These are phyloP conservation scores for Nannizziopsis barbatae DNA, from an alignment of 2,329 filamentous ascomycete species.

Conservation along the genomic window DNA sequence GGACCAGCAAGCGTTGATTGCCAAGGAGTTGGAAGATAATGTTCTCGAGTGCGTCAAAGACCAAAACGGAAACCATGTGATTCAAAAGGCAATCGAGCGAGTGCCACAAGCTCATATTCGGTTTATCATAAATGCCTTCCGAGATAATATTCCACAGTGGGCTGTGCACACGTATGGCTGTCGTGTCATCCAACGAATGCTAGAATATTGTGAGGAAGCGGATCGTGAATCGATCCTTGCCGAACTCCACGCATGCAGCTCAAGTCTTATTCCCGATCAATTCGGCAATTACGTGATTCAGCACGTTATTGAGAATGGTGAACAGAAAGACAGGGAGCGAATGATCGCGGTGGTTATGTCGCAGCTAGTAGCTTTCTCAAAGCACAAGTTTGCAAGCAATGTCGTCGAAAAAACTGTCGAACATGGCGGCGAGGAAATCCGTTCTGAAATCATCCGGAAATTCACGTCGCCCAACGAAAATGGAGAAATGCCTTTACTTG, in stretches of 20 bases:
- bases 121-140: slow-evolving; percentile 74
- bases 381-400: slow-evolving; percentile 94
- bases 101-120: slow-evolving; percentile 67
- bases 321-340: slow-evolving; percentile 56
- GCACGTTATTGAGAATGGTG: slow-evolving; percentile 73
- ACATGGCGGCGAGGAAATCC: slow-evolving; percentile 57
- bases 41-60: slow-evolving; percentile 71
- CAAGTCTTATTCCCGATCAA: slow-evolving; percentile 67
- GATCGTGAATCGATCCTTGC: slow-evolving; percentile 62
- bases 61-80: slow-evolving; percentile 89
- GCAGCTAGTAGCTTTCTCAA: slow-evolving; percentile 65
- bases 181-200: slow-evolving; percentile 80
- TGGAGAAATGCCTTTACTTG: slow-evolving; percentile 58
- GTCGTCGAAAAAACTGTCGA: slow-evolving; percentile 90
- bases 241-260: slow-evolving; percentile 64
- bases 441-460: slow-evolving; percentile 54
- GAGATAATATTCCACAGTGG: slow-evolving; percentile 60
- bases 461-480: slow-evolving; percentile 51
- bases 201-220: slow-evolving; percentile 65
- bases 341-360: slow-evolving; percentile 64
- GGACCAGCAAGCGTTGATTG: slow-evolving; percentile 78
- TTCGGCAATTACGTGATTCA: slow-evolving; percentile 97
- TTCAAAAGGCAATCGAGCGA: slow-evolving; percentile 83
- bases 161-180: slow-evolving; percentile 78
- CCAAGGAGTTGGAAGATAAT: slow-evolving; percentile 68